Evolutionary conservation across 2,329 filamentous ascomycete species (phyloP), one percentile per base, ranked within the genome.

Genomic region (Aureobasidium subglaciale): DNA sequence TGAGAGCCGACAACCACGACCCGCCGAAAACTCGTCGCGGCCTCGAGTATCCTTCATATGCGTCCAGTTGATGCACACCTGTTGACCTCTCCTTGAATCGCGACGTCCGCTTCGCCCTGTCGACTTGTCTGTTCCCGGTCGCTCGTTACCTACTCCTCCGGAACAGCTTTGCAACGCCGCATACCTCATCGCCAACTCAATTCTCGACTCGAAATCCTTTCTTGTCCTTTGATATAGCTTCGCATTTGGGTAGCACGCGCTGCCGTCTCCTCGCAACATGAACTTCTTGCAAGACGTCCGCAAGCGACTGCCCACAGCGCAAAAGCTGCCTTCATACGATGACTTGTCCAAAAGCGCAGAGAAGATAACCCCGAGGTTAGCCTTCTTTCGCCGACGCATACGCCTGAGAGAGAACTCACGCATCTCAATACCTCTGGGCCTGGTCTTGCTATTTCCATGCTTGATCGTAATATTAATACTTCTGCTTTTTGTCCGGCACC

Each of bases 401-500:
- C 85, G 91, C 64, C 76, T 99, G 75, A 87, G 85, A 73, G 89
- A 90, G 65, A 96, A 95, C 73, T 96, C 91, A 55, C 88, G 86
- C 67, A 84, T 96, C 70, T 96, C 92, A 50, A 86, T 97, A 68
- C 93, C 93, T 24, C 77, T 99, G 52, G 92, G 92, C 63, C 84
- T 96, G 67, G 90, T 97, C 64, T 80, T 99, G 62, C 77, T 97
- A 63, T 97, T 97, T 70, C 93, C 93, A 62, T 83, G 87, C 69
- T 86, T 96, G 69, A 88, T 96, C 66, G 82, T 97, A 74, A 81
- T 96, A 65, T 80, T 96, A 70, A 95, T 97, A 71, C 76, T 97
- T 61, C 78, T 96, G 65, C 81, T 99, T 59, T 90, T 97, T 70
- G 82, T 95, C 67, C 84, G 87, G 67, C 90, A 96, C 75, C 90